phyloP scores from a whole-genome alignment of 164 flowering plant genomes.

The Warburgia ugandensis region DNA sequence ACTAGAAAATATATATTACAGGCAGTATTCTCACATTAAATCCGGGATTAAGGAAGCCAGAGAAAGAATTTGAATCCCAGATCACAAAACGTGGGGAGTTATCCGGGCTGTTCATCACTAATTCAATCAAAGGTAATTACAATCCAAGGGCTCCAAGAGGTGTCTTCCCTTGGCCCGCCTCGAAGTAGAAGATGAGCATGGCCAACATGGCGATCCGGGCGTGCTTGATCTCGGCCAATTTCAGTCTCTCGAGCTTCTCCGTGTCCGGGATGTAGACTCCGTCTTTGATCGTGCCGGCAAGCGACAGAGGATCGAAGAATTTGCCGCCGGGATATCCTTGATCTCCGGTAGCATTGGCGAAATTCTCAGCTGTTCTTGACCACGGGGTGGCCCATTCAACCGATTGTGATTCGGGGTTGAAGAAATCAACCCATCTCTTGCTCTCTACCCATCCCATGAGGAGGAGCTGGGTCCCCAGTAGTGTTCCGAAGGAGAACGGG shows the following conservation, averaged over 20 bases:
- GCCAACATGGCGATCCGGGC: slow-evolving; percentile 93
- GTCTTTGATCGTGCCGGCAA: slow-evolving; percentile 57
- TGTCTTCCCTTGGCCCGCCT: slow-evolving; percentile 98
- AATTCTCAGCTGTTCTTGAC: slow-evolving; percentile 85
- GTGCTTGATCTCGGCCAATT: slow-evolving; percentile 93
- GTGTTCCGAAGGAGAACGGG: slow-evolving; percentile 87
- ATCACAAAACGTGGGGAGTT: too few relatives aligned
- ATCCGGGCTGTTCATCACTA: not conserved
- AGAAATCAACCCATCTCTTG: slow-evolving; percentile 98
- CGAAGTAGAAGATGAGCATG: slow-evolving; percentile 90
- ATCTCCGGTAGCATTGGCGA: slow-evolving; percentile 82
- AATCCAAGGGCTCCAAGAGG: slow-evolving; percentile 91
- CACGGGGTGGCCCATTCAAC: slow-evolving; percentile 99
- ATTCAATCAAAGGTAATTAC: slow-evolving; percentile 22
- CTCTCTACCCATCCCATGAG: slow-evolving; percentile 99
- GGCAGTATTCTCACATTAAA: too few relatives aligned
- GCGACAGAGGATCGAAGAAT: slow-evolving; percentile 76
- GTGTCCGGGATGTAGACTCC: slow-evolving; percentile 77
- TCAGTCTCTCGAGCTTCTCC: slow-evolving; percentile 87
- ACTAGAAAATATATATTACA: too few relatives aligned
- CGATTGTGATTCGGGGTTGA: slow-evolving; percentile 92
- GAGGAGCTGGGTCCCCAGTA: slow-evolving; percentile 85
- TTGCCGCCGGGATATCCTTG: slow-evolving; percentile 98
- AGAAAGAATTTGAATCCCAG: slow-evolving; percentile 3
- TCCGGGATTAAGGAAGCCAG: too few relatives aligned